phyloP scores from a whole-genome alignment of 352 stramenopile genomes.

The Phytopythium sindhum region DNA sequence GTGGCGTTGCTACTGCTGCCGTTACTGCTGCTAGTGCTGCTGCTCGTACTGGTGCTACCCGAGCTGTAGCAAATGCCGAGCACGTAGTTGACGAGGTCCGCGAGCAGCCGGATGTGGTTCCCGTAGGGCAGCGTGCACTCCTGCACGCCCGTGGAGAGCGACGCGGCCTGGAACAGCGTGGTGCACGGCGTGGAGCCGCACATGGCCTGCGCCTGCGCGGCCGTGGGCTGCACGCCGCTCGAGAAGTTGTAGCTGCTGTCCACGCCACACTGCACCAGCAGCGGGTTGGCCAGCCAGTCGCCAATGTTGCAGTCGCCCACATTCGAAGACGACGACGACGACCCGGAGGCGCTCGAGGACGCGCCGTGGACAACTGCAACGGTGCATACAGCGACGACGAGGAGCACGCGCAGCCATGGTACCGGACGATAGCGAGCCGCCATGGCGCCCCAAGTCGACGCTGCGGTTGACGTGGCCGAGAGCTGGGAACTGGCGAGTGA shows the following conservation, averaged over 20 bases:
- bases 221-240: conserved; percentile 1
- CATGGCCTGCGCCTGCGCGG: background rate
- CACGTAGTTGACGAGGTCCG: conserved; percentile 4
- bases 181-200: background rate
- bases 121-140: conserved; percentile 1
- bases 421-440: background rate
- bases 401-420: background rate
- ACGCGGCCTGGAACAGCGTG: background rate
- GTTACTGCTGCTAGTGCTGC: background rate
- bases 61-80: background rate
- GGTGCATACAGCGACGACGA: background rate
- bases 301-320: background rate
- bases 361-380: too few relatives aligned
- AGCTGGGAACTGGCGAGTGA: too few relatives aligned
- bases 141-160: background rate
- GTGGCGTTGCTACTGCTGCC: too few relatives aligned
- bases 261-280: background rate
- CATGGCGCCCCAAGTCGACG: background rate
- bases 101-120: background rate
- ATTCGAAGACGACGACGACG: background rate
- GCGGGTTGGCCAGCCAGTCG: background rate
- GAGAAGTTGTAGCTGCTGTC: conserved; percentile 7
- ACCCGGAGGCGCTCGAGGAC: background rate
- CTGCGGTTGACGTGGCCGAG: background rate
- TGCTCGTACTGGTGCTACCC: background rate